Conservation (phyloP, 2,329 filamentous ascomycete genomes). For the Plenodomus lindquistii region DNA sequence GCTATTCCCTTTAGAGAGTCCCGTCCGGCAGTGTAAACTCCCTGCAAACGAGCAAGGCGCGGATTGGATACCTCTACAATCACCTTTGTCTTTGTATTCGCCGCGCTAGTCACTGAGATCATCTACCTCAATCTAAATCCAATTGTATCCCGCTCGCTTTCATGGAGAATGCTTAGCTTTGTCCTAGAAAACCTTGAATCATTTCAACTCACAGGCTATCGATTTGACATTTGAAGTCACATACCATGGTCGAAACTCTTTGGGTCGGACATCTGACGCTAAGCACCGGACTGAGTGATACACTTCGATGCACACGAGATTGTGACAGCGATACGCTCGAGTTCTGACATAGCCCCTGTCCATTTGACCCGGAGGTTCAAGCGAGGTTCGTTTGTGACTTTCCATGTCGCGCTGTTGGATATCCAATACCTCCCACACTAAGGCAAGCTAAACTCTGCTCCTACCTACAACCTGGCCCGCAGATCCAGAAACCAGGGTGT, state of each 20-base stretch:
- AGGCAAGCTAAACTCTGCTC: conserved; percentile 1
- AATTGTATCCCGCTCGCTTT: too few species aligned
- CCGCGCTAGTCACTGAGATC: too few species aligned
- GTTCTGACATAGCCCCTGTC: not conserved
- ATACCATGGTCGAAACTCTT: not conserved
- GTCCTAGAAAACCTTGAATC: not conserved
- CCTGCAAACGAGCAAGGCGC: conserved; percentile 3
- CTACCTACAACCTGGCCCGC: not conserved
- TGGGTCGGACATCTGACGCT: not conserved
- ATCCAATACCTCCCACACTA: conserved; percentile 4
- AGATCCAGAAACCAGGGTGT: conserved; percentile 4
- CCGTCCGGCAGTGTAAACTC: conserved; percentile 1
- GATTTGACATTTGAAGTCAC: not conserved
- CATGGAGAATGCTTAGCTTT: not conserved
- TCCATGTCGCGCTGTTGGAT: conserved; percentile 3
- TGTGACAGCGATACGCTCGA: not conserved
- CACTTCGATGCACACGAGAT: not conserved
- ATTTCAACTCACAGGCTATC: not conserved
- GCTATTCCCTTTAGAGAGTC: conserved; percentile 7
- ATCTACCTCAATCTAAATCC: too few species aligned
- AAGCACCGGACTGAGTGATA: not conserved
- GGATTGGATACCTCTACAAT: conserved; percentile 4
- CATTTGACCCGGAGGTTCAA: not conserved
- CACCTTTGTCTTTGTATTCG: too few species aligned
- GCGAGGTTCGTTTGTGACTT: not conserved